phyloP scores from a whole-genome alignment of 2,329 filamentous ascomycete genomes.

The Neofusicoccum sp. region DNA sequence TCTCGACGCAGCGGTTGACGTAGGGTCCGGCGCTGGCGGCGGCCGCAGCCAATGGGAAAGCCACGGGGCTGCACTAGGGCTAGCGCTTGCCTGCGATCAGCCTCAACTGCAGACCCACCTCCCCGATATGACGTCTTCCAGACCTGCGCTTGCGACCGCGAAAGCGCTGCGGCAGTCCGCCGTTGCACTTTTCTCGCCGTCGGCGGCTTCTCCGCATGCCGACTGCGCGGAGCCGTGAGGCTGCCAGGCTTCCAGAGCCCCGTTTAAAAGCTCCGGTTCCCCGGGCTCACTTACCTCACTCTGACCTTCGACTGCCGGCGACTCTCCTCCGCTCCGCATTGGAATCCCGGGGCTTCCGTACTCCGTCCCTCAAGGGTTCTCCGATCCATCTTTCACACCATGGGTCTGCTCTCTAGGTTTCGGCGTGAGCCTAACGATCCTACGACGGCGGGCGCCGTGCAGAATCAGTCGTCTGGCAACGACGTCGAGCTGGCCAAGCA shows the following conservation, averaged over 20 bases:
- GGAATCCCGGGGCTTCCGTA: neutral
- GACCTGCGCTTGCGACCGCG: neutral
- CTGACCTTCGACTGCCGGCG: neutral
- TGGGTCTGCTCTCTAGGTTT: slow-evolving; percentile 6
- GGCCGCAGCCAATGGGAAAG: neutral
- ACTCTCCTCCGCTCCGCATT: neutral
- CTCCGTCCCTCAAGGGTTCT: neutral
- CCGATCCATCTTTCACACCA: neutral
- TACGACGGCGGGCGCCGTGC: neutral
- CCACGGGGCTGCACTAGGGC: neutral
- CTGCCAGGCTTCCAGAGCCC: neutral
- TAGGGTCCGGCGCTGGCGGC: neutral
- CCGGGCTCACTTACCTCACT: neutral
- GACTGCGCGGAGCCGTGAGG: neutral
- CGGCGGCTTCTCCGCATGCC: neutral
- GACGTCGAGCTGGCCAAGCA: slow-evolving; percentile 10
- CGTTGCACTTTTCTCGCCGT: neutral
- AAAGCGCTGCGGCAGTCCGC: neutral
- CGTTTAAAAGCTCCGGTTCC: neutral
- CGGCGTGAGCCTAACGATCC: slow-evolving; percentile 11
- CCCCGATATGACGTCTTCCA: slow-evolving; percentile 1
- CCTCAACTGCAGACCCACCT: slow-evolving; percentile 8
- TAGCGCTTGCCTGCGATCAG: slow-evolving; percentile 4
- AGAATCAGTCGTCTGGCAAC: neutral
- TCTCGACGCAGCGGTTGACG: slow-evolving; percentile 13